phyloP scores from a whole-genome alignment of 345 rosid genomes.

The Lepidium sativum region DNA sequence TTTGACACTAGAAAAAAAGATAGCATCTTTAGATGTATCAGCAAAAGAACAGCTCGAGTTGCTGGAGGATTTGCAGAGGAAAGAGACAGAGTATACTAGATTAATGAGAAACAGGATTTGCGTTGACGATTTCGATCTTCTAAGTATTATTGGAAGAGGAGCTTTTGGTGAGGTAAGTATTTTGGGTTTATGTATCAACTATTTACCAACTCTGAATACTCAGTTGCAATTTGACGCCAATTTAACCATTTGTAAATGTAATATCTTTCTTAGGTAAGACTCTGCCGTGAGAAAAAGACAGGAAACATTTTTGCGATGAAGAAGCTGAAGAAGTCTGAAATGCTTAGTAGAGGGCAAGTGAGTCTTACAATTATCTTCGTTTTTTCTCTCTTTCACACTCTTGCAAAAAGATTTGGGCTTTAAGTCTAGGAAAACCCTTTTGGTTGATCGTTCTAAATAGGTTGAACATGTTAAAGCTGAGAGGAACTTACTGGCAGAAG shows the following conservation, averaged over 20 bases:
- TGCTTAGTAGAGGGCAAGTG: constrained; percentile 98
- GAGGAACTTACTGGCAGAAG: constrained; percentile 94
- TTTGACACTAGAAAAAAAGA: constrained; percentile 48
- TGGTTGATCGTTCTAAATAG: constrained; percentile 28
- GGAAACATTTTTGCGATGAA: constrained; percentile 91
- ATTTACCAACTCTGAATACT: neutral
- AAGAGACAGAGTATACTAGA: constrained; percentile 80
- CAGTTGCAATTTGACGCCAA: neutral
- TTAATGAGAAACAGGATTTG: constrained; percentile 77
- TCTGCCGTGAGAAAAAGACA: constrained; percentile 75
- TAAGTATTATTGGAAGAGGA: constrained; percentile 80
- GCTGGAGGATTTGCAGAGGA: constrained; percentile 72
- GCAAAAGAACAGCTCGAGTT: constrained; percentile 64
- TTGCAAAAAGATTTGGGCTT: neutral
- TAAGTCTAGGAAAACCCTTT: neutral
- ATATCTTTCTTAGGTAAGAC: constrained; percentile 53
- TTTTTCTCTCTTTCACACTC: neutral
- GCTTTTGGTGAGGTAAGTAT: constrained; percentile 91
- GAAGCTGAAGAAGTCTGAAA: constrained; percentile 91
- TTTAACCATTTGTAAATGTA: neutral
- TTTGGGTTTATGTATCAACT: neutral
- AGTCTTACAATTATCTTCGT: constrained; percentile 16
- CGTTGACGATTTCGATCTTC: constrained; percentile 78
- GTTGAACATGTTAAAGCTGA: constrained; percentile 93
- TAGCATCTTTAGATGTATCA: constrained; percentile 62